Base-by-base conservation (phyloP, 2,329 filamentous ascomycete species). In the Lachnellula suecica region DNA sequence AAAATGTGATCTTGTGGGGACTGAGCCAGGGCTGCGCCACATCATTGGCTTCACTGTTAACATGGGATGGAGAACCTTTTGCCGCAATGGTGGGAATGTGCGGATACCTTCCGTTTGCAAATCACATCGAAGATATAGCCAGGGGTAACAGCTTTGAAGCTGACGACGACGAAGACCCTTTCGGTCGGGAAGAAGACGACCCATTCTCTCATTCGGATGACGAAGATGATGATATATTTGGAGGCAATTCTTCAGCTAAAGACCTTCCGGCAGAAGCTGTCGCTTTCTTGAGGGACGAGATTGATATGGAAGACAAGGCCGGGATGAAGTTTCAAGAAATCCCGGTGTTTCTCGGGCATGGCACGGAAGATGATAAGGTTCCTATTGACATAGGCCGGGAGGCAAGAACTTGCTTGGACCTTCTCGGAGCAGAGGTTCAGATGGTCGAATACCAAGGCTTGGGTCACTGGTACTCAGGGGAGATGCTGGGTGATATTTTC, bases 11-110 rank as follows among this genome's bases (percentile, higher is more conserved):
- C 1, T 54, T 82, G 0, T 72, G 74, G n/a, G 78, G 78, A 0
- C 63, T 81, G 10, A 81, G 79, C 44, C 78, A 81, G 56, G 79
- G 79, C 1, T 78, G 75, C 51, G 77, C 78, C 3, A 72, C 72
- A 43, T 65, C 70, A 0, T 51, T 81, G 50, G 59, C 71, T 38
- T 68, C 72, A 13, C 55, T 71, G 54, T 49, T 81, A 49, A 60
- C 74, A 3, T 75, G 74, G 74, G 66, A 72, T 3, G 72, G 70
- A 1, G 62, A 61, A 15, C 45, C 62, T 4, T 42, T 77, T 23
- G 74, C 65, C 0, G 74, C 62, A 0, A 58, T 68, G 23, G 60
- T 75, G 9, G 72, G 70, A 0, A 71, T 78, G 69, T 72, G 72
- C 40, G 74, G 73, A 0, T 76, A 70, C 59, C 59, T 78, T 53